phyloP scores from a whole-genome alignment of 495 filamentous ascomycete species.

The Aspergillus homomorphus region DNA sequence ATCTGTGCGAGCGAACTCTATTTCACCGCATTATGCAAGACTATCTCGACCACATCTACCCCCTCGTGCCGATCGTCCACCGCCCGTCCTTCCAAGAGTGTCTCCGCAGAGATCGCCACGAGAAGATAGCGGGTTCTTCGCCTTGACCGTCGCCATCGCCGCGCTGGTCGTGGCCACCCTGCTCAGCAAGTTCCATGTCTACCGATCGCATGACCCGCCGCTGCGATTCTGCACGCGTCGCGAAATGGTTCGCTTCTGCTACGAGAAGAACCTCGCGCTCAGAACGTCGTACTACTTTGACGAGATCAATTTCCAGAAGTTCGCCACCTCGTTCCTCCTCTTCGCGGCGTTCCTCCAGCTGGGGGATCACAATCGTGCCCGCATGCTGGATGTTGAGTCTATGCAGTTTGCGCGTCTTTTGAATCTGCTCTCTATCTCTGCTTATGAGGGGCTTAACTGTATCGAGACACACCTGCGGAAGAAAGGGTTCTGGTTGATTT shows the following conservation, averaged over 20 bases:
- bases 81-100: constrained; percentile 20
- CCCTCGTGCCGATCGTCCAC: constrained; percentile 24
- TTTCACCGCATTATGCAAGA: constrained; percentile 23
- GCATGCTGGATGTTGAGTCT: constrained; percentile 24
- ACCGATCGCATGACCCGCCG: constrained; percentile 11
- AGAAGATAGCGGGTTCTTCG: constrained; percentile 18
- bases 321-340: constrained; percentile 22
- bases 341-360: constrained; percentile 22
- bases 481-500: constrained; percentile 33
- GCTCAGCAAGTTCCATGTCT: constrained; percentile 16
- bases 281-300: constrained; percentile 21
- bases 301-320: constrained; percentile 26
- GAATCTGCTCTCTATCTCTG: constrained; percentile 19
- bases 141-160: constrained; percentile 17
- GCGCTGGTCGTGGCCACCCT: constrained; percentile 25
- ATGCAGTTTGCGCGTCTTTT: constrained; percentile 26
- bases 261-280: constrained; percentile 14
- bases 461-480: constrained; percentile 44
- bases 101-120: constrained; percentile 15
- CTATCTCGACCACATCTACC: constrained; percentile 22
- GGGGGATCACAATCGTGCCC: constrained; percentile 23
- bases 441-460: constrained; percentile 23
- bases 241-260: constrained; percentile 23
- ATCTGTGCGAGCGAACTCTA: constrained; percentile 19
- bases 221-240: constrained; percentile 18